Base-by-base conservation (phyloP, 2,329 filamentous ascomycete genomes). In the Cyphellophora attinorum region DNA sequence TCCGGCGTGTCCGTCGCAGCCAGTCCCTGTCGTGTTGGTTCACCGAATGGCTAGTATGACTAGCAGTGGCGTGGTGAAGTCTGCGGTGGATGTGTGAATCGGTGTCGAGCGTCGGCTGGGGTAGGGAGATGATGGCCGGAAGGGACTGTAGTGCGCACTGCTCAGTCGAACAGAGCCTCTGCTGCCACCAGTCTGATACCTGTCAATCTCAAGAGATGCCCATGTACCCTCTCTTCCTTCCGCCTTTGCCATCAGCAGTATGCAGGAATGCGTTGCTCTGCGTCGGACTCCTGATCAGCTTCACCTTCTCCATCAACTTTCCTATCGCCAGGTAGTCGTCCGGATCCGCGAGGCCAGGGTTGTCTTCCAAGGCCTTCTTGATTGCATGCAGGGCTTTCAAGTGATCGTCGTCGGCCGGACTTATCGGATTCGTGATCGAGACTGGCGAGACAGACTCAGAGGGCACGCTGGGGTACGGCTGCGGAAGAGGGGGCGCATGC, bases 291-390 rank as follows among this genome's bases (percentile, higher is more conserved):
- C 76, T 72, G 30, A 81, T 74, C 21, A 93, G 64, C 40, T 83
- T 77, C 18, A 94, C 68, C 59, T 89, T 93, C 57, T 93, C 82
- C 55, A 88, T 89, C 44, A 95, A 63, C 54, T 85, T 85, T 12
- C 85, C 70, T 31, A 95, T 77, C 3, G 77, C 75, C 44, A 83
- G 58, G 54, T 81, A 88, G 44, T 95, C 88, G 49, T 74, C 73
- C 30, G 85, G 74, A 51, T 91, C 83, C 11, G 83, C 74, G 19
- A 85, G 72, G 1, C 77, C 79, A 10, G 78, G 75, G 46, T 81
- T 74, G 40, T 78, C 77, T 48, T 85, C 74, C 55, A 95, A 81
- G 53, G 89, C 94, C 40, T 63, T 79, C 55, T 93, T 72, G 13
- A 95, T 74, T 2, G 88, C 78, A 50, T 89, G 80, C 4, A 93